Evolutionary conservation across 2,329 filamentous ascomycete species (phyloP).

Genomic region (Exophiala mesophila): DNA sequence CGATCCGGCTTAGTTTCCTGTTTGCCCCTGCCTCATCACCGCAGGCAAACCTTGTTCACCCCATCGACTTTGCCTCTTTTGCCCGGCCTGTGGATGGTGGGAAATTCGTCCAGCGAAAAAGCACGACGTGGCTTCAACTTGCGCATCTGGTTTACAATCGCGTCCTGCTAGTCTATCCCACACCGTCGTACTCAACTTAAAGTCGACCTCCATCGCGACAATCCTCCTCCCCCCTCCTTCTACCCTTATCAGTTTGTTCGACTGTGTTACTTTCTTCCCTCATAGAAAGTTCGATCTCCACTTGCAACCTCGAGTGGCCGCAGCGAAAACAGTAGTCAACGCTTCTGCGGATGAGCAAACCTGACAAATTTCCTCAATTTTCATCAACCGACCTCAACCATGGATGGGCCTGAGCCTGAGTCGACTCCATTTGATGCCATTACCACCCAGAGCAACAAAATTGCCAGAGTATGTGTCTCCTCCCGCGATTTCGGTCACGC

Average conservation of each 20-base stretch:
- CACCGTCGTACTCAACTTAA: no score
- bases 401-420: conserved; percentile 85
- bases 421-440: conserved; percentile 89
- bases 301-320: no score
- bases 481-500: not conserved
- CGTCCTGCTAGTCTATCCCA: no score
- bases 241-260: no score
- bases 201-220: no score
- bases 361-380: conserved; percentile 14
- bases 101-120: conserved; percentile 10
- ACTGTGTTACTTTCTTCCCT: no score
- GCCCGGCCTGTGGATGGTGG: not conserved
- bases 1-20: no score
- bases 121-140: conserved; percentile 21
- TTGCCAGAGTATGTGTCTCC: conserved; percentile 39
- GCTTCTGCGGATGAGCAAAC: conserved; percentile 18
- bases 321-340: not conserved
- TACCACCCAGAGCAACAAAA: conserved; percentile 66
- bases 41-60: not conserved
- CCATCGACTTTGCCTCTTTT: not conserved
- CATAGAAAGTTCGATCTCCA: no score
- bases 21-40: no score
- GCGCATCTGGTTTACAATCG: conserved; percentile 4
- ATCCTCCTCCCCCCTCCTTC: no score
- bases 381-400: conserved; percentile 37